phyloP scores from a whole-genome alignment of 768 basidiomycete species.

The Infundibulicybe gibba region DNA sequence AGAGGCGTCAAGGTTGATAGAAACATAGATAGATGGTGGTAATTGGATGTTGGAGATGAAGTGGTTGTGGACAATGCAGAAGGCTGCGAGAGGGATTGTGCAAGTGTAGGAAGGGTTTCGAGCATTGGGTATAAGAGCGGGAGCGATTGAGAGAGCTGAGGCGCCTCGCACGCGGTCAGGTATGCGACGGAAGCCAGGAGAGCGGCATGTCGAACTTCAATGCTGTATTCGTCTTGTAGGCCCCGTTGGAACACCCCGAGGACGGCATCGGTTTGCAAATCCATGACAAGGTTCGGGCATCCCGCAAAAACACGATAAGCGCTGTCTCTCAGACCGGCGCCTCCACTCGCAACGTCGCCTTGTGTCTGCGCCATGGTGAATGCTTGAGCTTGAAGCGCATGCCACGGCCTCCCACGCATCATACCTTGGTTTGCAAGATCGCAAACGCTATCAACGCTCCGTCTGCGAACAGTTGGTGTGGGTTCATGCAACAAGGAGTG shows the following conservation, averaged over 20 bases:
- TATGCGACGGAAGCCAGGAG: slow-evolving; percentile 69
- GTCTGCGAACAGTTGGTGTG: slow-evolving; percentile 54
- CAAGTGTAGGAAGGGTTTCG: slow-evolving; percentile 62
- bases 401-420: slow-evolving; percentile 76
- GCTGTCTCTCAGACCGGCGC: slow-evolving; percentile 42
- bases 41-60: slow-evolving; percentile 25
- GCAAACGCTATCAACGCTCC: slow-evolving; percentile 71
- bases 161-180: slow-evolving; percentile 55
- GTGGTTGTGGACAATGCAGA: slow-evolving; percentile 5
- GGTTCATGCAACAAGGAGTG: slow-evolving; percentile 66
- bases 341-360: slow-evolving; percentile 14
- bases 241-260: slow-evolving; percentile 64
- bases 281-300: slow-evolving; percentile 73
- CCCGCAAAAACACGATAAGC: slow-evolving; percentile 73
- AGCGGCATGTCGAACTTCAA: slow-evolving; percentile 73
- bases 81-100: slow-evolving; percentile 20
- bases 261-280: slow-evolving; percentile 70
- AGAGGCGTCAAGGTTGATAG: slow-evolving; percentile 69
- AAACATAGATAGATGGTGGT: slow-evolving; percentile 57
- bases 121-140: slow-evolving; percentile 69
- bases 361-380: slow-evolving; percentile 58
- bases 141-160: slow-evolving; percentile 58
- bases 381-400: slow-evolving; percentile 68
- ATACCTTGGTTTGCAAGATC: slow-evolving; percentile 77
- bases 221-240: slow-evolving; percentile 59